Evolutionary conservation across 2,329 filamentous ascomycete species (phyloP).

Genomic region (Curvularia spicifera): DNA sequence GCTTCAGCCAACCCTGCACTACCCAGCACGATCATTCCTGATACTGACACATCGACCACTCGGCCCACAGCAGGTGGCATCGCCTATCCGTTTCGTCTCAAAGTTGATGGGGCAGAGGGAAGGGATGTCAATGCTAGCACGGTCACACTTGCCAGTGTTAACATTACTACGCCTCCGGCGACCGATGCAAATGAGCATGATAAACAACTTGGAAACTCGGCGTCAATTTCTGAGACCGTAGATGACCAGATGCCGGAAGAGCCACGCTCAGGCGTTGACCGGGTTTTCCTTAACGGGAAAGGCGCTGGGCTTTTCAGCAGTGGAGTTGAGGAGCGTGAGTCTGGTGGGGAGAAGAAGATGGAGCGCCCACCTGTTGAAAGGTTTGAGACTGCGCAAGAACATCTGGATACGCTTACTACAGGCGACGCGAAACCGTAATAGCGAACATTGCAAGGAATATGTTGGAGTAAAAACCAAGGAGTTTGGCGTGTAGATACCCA

Average conservation of each 20-base stretch:
- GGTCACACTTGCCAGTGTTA: constrained; percentile 63
- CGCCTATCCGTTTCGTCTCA: constrained; percentile 74
- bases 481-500: constrained; percentile 6
- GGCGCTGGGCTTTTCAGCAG: constrained; percentile 28
- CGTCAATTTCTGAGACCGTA: constrained; percentile 3
- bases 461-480: no score
- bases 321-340: constrained; percentile 15
- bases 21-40: constrained; percentile 51
- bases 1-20: constrained; percentile 34
- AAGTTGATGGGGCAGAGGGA: constrained; percentile 51
- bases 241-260: constrained; percentile 16
- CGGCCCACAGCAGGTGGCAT: constrained; percentile 72
- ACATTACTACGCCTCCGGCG: constrained; percentile 30
- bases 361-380: constrained; percentile 56
- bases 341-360: not conserved
- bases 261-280: constrained; percentile 52
- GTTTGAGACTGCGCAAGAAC: constrained; percentile 60
- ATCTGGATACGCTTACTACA: constrained; percentile 23
- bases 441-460: not conserved
- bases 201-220: constrained; percentile 17
- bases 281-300: constrained; percentile 60
- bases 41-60: constrained; percentile 62
- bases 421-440: not conserved
- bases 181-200: constrained; percentile 25
- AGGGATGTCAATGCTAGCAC: constrained; percentile 70